Conservation (phyloP, 495 filamentous ascomycete genomes). For the Tuber melanosporum region DNA sequence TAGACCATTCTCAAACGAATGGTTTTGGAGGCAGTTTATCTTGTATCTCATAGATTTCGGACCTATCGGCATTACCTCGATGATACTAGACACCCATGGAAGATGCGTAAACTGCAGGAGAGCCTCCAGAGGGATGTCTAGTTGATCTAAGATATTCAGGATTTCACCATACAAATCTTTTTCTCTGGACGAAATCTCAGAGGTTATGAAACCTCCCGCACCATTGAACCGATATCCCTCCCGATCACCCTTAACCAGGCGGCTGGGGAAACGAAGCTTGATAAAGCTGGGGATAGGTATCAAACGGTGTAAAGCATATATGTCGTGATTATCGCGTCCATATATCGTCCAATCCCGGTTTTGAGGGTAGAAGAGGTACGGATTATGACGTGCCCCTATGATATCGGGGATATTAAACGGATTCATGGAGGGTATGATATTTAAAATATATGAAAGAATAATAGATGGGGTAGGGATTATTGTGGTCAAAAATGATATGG, state of each 20-base stretch:
- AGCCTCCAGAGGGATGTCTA: conserved; percentile 10
- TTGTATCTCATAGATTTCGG: not conserved
- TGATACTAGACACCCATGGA: not conserved
- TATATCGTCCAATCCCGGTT: conserved; percentile 28
- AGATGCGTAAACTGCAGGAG: not conserved
- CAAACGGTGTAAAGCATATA: conserved; percentile 27
- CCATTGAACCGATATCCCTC: not conserved
- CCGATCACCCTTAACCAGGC: not conserved
- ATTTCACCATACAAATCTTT: conserved; percentile 11
- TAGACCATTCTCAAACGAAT: conserved; percentile 11
- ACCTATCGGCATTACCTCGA: not conserved
- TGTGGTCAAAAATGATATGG: not conserved
- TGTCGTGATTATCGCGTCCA: conserved; percentile 6
- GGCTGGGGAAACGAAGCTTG: conserved; percentile 10
- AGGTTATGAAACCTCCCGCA: conserved; percentile 17
- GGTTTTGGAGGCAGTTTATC: not conserved
- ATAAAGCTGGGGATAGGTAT: conserved; percentile 26
- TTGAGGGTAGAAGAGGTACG: not conserved
- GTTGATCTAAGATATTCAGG: conserved; percentile 11
- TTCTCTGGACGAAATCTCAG: not conserved
- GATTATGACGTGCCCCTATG: not conserved
- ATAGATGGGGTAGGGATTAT: not conserved
- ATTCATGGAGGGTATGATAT: not conserved
- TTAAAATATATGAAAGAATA: not conserved
- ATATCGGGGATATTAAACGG: not conserved